Evolutionary conservation across 306 rosid genomes (phyloP), one percentile per base, ranked within the genome.

Genomic region (Comarum palustre): DNA sequence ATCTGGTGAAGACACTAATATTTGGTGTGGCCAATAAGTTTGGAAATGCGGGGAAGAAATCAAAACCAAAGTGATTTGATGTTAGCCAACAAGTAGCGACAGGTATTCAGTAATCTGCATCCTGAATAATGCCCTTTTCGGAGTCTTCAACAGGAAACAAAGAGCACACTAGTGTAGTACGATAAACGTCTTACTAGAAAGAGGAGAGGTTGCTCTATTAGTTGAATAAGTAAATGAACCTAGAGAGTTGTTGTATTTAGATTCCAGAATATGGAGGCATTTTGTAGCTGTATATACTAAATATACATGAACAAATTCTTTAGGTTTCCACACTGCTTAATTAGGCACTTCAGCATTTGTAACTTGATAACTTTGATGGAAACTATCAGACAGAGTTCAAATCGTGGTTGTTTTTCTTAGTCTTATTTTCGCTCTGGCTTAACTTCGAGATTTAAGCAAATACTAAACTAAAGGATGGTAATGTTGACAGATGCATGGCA

Each of bases 21-120:
- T 88, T 85, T 60, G 96, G 96, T 43, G 86, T 91, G 25, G 97
- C 96, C 19, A 76, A 92, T 48, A 84, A 88, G 80, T 85, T 89
- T 65, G 90, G 79, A 1, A 89, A 87, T 70, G 85, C 79, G 6
- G 91, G 96, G 73, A 87, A 89, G 81, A 82, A 87, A 60, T 86
- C 86, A 69, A 77, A 88, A 86, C 58, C 54, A 11, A 14, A 66
- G 59, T 74, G 73, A n/a, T 14, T 80, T 73, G 34, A 69, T 31
- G 5, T 29, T 19, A 48, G 17, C 43, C 60, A 8, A n/a, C 27
- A 51, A 51, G 14, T 51, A 7, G 19, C 12, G 29, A 2, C 27
- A 10, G 34, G 58, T 47, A 68, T 68, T 29, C 13, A 14, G 17
- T 38, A 1, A 36, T 71, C 41, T 12, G 9, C 24, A 71, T 52